Conservation (phyloP, 1,284 basidiomycete genomes). For the Ceraceosorus bombacis region DNA sequence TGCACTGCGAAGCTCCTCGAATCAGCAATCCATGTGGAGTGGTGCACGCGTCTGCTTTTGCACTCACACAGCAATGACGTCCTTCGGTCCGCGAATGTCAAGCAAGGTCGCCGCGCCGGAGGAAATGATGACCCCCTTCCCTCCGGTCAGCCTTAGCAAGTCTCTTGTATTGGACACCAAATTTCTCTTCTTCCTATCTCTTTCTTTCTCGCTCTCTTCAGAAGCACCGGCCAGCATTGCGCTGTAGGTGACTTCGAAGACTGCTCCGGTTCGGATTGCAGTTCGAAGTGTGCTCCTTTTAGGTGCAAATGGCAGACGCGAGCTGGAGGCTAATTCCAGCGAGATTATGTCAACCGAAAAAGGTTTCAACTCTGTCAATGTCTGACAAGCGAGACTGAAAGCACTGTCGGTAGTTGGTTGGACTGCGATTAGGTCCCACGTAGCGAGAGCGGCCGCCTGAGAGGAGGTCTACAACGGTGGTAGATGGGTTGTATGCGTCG, state of each 20-base stretch:
- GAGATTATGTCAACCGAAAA: slow-evolving; percentile 73
- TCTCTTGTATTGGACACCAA: slow-evolving; percentile 39
- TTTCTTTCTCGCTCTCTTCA: not conserved
- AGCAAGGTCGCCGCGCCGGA: slow-evolving; percentile 29
- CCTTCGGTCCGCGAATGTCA: slow-evolving; percentile 35
- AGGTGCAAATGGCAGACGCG: slow-evolving; percentile 69
- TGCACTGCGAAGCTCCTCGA: slow-evolving; percentile 11
- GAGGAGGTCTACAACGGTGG: slow-evolving; percentile 3
- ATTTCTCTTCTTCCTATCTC: slow-evolving; percentile 20
- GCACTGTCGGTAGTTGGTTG: slow-evolving; percentile 63
- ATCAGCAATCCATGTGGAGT: not conserved
- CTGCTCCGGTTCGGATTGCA: slow-evolving; percentile 71
- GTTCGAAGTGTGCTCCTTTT: slow-evolving; percentile 73
- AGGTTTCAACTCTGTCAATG: slow-evolving; percentile 68
- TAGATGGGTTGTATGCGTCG: too few relatives aligned
- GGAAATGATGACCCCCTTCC: slow-evolving; percentile 42
- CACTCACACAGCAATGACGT: slow-evolving; percentile 41
- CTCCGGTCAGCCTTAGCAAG: slow-evolving; percentile 39
- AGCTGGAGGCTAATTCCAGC: slow-evolving; percentile 64
- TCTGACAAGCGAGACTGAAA: slow-evolving; percentile 70
- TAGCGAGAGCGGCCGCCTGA: slow-evolving; percentile 43
- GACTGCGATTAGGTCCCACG: slow-evolving; percentile 70
- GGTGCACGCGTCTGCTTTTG: not conserved
- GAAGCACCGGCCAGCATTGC: not conserved
- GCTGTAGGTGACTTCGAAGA: slow-evolving; percentile 69